Conservation (phyloP, 2,329 filamentous ascomycete species). For the Trematosphaeria pertusa region DNA sequence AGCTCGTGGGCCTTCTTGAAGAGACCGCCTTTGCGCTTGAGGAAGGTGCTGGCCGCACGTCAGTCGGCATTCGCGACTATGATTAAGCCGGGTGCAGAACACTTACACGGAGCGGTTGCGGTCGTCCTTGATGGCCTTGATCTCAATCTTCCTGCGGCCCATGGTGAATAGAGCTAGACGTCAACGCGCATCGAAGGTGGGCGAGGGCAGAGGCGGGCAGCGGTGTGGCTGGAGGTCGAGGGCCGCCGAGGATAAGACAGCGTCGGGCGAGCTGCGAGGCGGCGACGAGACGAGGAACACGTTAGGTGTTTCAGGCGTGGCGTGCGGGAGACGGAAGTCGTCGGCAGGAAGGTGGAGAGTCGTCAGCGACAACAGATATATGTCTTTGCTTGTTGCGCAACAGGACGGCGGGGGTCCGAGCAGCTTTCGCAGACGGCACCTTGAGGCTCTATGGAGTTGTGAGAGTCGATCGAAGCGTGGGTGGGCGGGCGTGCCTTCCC, state of each 20-base stretch:
- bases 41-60: constrained; percentile 75
- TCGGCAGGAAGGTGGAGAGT: constrained; percentile 26
- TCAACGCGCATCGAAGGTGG: constrained; percentile 37
- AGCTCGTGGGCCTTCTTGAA: constrained; percentile 99
- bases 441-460: constrained; percentile 39
- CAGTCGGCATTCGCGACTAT: constrained; percentile 22
- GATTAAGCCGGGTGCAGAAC: neutral
- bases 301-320: constrained; percentile 34
- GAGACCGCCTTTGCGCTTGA: constrained; percentile 97
- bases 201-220: constrained; percentile 14
- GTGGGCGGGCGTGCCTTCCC: constrained; percentile 24
- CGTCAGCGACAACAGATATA: constrained; percentile 33
- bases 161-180: constrained; percentile 59
- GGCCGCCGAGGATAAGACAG: constrained; percentile 32
- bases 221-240: constrained; percentile 28
- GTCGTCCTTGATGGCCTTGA: constrained; percentile 99
- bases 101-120: constrained; percentile 96
- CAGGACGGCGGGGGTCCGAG: constrained; percentile 15
- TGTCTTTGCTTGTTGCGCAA: constrained; percentile 30
- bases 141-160: constrained; percentile 99
- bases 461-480: constrained; percentile 33
- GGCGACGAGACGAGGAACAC: constrained; percentile 26
- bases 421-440: constrained; percentile 13
- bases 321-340: constrained; percentile 26
- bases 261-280: constrained; percentile 33